phyloP scores from a whole-genome alignment of 2,329 filamentous ascomycete species.

The Talaromyces sp. region DNA sequence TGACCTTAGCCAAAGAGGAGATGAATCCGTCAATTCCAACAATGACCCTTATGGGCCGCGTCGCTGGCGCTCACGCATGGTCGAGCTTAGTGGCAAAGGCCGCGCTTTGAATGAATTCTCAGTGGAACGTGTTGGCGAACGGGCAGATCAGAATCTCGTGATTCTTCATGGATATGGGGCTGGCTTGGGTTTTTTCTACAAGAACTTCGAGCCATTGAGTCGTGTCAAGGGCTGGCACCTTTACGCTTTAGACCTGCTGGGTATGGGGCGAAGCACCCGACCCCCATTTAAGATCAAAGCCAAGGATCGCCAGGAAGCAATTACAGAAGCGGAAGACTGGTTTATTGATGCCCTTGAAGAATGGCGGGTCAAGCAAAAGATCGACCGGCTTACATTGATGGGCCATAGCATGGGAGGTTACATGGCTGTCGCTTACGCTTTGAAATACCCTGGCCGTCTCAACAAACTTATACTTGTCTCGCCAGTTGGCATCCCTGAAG shows the following conservation, averaged over 20 bases:
- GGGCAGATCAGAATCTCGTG: constrained; percentile 78
- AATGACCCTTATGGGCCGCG: constrained; percentile 79
- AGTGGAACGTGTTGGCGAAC: constrained; percentile 74
- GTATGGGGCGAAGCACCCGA: constrained; percentile 84
- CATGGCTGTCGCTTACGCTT: constrained; percentile 86
- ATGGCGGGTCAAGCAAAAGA: constrained; percentile 81
- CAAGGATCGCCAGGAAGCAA: constrained; percentile 73
- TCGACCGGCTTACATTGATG: constrained; percentile 88
- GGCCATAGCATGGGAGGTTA: constrained; percentile 94
- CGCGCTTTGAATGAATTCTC: constrained; percentile 89
- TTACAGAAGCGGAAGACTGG: constrained; percentile 86
- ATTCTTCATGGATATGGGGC: constrained; percentile 97
- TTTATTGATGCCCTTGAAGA: constrained; percentile 96
- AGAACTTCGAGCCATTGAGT: constrained; percentile 87
- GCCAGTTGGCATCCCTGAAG: constrained; percentile 89
- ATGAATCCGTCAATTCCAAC: constrained; percentile 44
- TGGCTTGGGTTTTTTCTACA: constrained; percentile 95
- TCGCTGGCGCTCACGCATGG: constrained; percentile 79
- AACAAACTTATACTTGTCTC: constrained; percentile 96
- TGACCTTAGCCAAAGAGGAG: constrained; percentile 32
- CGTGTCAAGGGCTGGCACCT: constrained; percentile 76
- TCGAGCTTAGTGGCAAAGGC: constrained; percentile 77
- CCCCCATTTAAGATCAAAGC: constrained; percentile 80
- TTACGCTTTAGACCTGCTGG: constrained; percentile 89
- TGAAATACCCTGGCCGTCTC: constrained; percentile 90